Evolutionary conservation across 73 alveolate genomes (phyloP).

Genomic region (Diophrys appendiculata): DNA sequence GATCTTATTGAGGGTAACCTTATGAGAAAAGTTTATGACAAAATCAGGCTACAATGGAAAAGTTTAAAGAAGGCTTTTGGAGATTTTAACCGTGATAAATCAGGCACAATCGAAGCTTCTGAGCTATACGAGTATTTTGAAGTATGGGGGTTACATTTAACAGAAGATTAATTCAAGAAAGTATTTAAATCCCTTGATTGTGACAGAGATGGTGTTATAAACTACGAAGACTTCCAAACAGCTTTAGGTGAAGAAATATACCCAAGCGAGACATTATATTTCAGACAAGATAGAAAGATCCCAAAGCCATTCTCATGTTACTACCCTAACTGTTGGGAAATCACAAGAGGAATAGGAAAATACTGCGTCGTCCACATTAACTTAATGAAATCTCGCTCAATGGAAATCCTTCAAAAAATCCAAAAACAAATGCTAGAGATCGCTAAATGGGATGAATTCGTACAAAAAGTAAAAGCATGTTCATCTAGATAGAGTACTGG

Average conservation of each 20-base stretch:
- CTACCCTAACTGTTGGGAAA: slow-evolving; percentile 64
- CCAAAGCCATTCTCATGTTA: slow-evolving; percentile 40
- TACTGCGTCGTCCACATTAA: slow-evolving; percentile 31
- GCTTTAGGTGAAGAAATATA: slow-evolving; percentile 49
- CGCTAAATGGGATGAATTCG: background rate
- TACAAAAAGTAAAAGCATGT: background rate
- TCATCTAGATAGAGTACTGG: background rate
- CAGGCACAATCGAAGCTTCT: slow-evolving; percentile 37
- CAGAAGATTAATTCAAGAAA: slow-evolving; percentile 20
- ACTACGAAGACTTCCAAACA: slow-evolving; percentile 48
- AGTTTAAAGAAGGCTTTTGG: slow-evolving; percentile 53
- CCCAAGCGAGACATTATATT: slow-evolving; percentile 52
- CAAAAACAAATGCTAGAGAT: background rate
- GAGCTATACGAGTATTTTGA: slow-evolving; percentile 31
- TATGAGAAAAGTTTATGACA: slow-evolving; percentile 17
- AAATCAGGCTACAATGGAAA: slow-evolving; percentile 41
- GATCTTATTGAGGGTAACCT: slow-evolving; percentile 13
- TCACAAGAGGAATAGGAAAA: slow-evolving; percentile 24
- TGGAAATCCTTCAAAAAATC: background rate
- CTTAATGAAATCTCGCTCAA: slow-evolving; percentile 3
- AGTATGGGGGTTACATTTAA: slow-evolving; percentile 55
- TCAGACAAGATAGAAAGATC: slow-evolving; percentile 43
- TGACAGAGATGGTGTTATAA: slow-evolving; percentile 45
- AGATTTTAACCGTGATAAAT: slow-evolving; percentile 33
- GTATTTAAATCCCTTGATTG: slow-evolving; percentile 41